Percentiles rank a stretch among this genome's conserved stretches.
phyloP scores from a whole-genome alignment of 1,139 yeast species.

The Blastobotrys raffinosifermentans region DNA sequence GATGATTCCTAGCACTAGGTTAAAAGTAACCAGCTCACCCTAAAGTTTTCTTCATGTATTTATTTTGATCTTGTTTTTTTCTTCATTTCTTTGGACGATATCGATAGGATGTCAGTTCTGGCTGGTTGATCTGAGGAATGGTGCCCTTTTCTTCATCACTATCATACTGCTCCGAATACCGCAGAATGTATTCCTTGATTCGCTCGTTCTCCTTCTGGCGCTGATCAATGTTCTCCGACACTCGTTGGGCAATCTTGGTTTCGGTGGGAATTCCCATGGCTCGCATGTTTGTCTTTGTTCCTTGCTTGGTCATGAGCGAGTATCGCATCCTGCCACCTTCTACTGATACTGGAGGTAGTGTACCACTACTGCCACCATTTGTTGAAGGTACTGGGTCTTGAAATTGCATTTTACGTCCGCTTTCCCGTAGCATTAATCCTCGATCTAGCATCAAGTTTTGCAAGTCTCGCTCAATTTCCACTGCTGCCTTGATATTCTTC shows the following conservation, averaged over 20 bases:
- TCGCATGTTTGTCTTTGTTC: conserved; percentile 17
- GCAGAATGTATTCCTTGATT: conserved; percentile 25
- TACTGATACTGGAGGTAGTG: conserved; percentile 6
- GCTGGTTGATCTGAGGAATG: conserved; percentile 15
- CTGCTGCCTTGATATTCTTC: conserved; percentile 24
- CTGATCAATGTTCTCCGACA: conserved; percentile 20
- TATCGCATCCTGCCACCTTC: conserved; percentile 17
- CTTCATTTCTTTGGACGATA: not conserved
- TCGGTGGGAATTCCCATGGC: conserved; percentile 25
- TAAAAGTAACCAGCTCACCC: no score
- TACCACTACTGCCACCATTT: conserved; percentile 8
- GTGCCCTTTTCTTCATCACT: conserved; percentile 8
- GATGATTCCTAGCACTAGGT: no score
- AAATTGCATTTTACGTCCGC: conserved; percentile 20
- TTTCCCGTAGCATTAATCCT: conserved; percentile 9
- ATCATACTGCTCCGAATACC: conserved; percentile 17
- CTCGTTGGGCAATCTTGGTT: conserved; percentile 23
- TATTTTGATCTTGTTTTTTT: no score
- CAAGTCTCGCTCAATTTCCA: conserved; percentile 34
- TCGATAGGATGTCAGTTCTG: conserved; percentile 11
- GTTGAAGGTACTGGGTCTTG: conserved; percentile 32
- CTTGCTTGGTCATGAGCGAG: conserved; percentile 25
- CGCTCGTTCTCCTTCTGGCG: conserved; percentile 23
- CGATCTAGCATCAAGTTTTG: conserved; percentile 31
- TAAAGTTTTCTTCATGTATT: no score